phyloP scores from a whole-genome alignment of 495 filamentous ascomycete genomes.

The Aspergillus avenaceus region DNA sequence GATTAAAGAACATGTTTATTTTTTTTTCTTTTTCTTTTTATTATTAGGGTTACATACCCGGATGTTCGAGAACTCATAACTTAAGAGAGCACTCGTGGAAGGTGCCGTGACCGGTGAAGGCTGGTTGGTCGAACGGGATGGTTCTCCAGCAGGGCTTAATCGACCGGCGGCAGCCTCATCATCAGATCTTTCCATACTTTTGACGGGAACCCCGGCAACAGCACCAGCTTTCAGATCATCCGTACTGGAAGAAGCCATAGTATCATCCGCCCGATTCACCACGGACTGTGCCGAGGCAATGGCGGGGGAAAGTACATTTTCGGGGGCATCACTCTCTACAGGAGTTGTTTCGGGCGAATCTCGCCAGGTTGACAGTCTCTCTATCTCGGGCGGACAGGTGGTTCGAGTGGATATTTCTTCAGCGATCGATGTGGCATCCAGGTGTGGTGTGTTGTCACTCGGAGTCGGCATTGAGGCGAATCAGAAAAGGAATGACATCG shows the following conservation, averaged over 20 bases:
- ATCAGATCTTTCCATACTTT: slow-evolving; percentile 29
- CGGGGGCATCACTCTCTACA: slow-evolving; percentile 21
- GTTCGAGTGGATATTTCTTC: slow-evolving; percentile 47
- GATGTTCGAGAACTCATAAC: slow-evolving; percentile 63
- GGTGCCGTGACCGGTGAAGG: slow-evolving; percentile 28
- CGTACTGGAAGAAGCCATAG: slow-evolving; percentile 22
- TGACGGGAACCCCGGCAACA: slow-evolving; percentile 12
- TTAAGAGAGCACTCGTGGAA: slow-evolving; percentile 47
- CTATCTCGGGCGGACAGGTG: slow-evolving; percentile 55
- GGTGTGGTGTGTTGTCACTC: slow-evolving; percentile 42
- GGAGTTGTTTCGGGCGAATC: slow-evolving; percentile 25
- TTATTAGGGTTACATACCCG: slow-evolving; percentile 49
- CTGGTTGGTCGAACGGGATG: slow-evolving; percentile 23
- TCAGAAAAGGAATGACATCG: slow-evolving; percentile 40
- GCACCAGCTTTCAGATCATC: slow-evolving; percentile 27
- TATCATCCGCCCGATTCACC: slow-evolving; percentile 32
- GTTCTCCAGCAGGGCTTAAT: slow-evolving; percentile 30
- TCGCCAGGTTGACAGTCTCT: slow-evolving; percentile 40
- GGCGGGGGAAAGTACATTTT: slow-evolving; percentile 27
- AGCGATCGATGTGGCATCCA: slow-evolving; percentile 42
- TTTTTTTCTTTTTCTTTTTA: no score
- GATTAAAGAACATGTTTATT: neutral
- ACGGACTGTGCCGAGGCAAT: slow-evolving; percentile 25
- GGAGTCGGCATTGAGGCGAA: slow-evolving; percentile 57
- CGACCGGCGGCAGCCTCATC: slow-evolving; percentile 32